A percentile compares a stretch with the other conserved stretches of the same genome.
Conservation (phyloP, 1,139 yeast genomes). For the Wickerhamomyces sp. region DNA sequence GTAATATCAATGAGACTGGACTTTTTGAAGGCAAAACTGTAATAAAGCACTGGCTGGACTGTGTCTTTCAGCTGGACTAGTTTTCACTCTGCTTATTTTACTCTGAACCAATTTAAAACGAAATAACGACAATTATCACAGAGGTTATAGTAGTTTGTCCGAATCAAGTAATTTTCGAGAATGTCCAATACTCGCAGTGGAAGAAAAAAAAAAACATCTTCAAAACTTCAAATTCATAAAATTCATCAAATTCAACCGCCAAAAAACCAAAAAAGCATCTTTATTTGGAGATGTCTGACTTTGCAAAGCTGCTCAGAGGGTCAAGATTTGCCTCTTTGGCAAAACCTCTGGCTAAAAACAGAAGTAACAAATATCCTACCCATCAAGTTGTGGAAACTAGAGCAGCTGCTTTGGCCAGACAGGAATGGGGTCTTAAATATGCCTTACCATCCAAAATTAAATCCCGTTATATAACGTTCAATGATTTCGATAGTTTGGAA, state of each 20-base stretch:
- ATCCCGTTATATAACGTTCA: constrained; percentile 43
- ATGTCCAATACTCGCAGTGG: background rate
- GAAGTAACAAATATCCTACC: constrained; percentile 34
- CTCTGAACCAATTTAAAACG: too few species aligned
- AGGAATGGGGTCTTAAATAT: constrained; percentile 63
- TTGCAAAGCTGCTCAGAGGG: constrained; percentile 22
- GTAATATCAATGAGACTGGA: constrained; percentile 40
- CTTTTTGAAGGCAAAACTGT: constrained; percentile 59
- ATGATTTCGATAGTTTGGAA: constrained; percentile 48
- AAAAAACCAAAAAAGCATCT: background rate
- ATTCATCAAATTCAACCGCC: background rate
- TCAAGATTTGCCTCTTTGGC: constrained; percentile 27
- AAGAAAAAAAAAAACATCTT: background rate
- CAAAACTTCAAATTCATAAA: too few species aligned
- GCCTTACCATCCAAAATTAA: constrained; percentile 47
- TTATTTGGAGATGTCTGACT: constrained; percentile 20
- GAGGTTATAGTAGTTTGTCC: background rate
- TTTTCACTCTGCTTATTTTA: too few species aligned
- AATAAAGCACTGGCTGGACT: constrained; percentile 56
- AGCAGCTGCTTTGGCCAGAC: constrained; percentile 46
- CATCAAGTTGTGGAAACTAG: constrained; percentile 58
- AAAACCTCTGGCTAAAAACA: constrained; percentile 17
- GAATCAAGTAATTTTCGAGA: background rate
- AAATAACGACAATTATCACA: too few species aligned
- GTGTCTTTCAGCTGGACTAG: constrained; percentile 24